Evolutionary conservation across 768 basidiomycete genomes (phyloP).

Genomic region (Pisolithus marmoratus): DNA sequence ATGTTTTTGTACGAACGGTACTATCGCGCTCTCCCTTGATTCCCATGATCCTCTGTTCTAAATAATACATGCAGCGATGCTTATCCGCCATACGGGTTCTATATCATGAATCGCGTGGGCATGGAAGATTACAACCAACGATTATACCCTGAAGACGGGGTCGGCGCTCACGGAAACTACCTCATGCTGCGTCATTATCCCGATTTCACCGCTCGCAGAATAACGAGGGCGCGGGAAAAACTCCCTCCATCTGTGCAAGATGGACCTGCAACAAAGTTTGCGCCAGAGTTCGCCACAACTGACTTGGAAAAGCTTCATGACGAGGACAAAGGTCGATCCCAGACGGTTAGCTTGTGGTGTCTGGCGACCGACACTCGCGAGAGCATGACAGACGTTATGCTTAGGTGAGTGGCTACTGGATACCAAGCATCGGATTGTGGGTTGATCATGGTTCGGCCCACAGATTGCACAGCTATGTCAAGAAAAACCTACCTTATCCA

Average conservation of each 20-base stretch:
- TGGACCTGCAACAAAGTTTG: slow-evolving; percentile 40
- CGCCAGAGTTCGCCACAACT: slow-evolving; percentile 39
- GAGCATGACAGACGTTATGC: slow-evolving; percentile 65
- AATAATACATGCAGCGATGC: slow-evolving; percentile 43
- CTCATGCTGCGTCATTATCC: slow-evolving; percentile 72
- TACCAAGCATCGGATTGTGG: not conserved
- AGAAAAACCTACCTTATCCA: slow-evolving; percentile 63
- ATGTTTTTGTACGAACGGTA: slow-evolving; percentile 88
- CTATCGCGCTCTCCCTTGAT: slow-evolving; percentile 19
- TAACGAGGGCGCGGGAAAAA: slow-evolving; percentile 31
- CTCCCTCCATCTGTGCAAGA: slow-evolving; percentile 20
- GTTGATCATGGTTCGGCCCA: not conserved
- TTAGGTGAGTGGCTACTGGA: slow-evolving; percentile 41
- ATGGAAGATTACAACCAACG: slow-evolving; percentile 72
- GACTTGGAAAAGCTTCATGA: slow-evolving; percentile 39
- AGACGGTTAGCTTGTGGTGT: slow-evolving; percentile 73
- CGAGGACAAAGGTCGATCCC: slow-evolving; percentile 49
- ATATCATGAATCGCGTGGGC: slow-evolving; percentile 77
- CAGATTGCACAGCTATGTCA: slow-evolving; percentile 64
- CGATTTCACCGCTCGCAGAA: slow-evolving; percentile 51
- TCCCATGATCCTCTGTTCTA: not conserved
- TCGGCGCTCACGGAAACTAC: slow-evolving; percentile 54
- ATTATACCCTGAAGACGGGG: slow-evolving; percentile 73
- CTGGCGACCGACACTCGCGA: slow-evolving; percentile 64
- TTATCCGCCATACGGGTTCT: slow-evolving; percentile 82